Evolutionary conservation across 2,329 filamentous ascomycete genomes (phyloP).

Genomic region (Alternaria triticina): DNA sequence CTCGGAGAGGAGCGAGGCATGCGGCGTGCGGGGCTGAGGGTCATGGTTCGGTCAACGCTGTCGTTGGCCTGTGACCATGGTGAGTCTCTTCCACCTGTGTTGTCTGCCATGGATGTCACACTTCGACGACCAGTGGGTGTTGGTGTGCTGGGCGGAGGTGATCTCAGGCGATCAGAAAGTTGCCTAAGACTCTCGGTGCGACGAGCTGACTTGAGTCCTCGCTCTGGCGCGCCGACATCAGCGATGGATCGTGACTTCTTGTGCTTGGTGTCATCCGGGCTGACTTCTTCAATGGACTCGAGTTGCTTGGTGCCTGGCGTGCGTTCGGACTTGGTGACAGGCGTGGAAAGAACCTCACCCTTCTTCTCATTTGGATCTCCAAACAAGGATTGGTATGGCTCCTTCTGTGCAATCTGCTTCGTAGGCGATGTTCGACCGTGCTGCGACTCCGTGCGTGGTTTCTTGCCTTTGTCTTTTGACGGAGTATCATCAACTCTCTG

Average conservation of each 20-base stretch:
- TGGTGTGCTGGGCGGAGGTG: conserved; percentile 40
- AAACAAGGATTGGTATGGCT: conserved; percentile 43
- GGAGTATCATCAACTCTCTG: conserved; percentile 14
- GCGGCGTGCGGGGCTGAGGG: conserved; percentile 43
- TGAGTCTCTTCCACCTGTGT: conserved; percentile 24
- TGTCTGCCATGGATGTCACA: conserved; percentile 37
- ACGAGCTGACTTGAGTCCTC: conserved; percentile 50
- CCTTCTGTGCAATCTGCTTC: conserved; percentile 17
- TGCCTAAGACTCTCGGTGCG: conserved; percentile 36
- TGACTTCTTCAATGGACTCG: conserved; percentile 60
- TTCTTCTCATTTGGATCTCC: conserved; percentile 41
- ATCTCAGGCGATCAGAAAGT: conserved; percentile 45
- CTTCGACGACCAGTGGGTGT: conserved; percentile 34
- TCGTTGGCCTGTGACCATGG: conserved; percentile 56
- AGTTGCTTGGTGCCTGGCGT: conserved; percentile 48
- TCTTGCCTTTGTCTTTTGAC: conserved; percentile 17
- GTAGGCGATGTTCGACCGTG: conserved; percentile 18
- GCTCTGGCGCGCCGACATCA: conserved; percentile 53
- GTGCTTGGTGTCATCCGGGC: conserved; percentile 50
- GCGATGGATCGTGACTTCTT: conserved; percentile 53
- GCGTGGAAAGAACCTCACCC: conserved; percentile 24
- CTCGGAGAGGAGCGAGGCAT: conserved; percentile 45
- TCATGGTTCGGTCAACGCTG: conserved; percentile 51
- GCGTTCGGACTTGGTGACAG: conserved; percentile 31
- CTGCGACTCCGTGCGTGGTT: conserved; percentile 4